phyloP scores from a whole-genome alignment of 2,329 filamentous ascomycete genomes.

The Herpotrichia juniperi region DNA sequence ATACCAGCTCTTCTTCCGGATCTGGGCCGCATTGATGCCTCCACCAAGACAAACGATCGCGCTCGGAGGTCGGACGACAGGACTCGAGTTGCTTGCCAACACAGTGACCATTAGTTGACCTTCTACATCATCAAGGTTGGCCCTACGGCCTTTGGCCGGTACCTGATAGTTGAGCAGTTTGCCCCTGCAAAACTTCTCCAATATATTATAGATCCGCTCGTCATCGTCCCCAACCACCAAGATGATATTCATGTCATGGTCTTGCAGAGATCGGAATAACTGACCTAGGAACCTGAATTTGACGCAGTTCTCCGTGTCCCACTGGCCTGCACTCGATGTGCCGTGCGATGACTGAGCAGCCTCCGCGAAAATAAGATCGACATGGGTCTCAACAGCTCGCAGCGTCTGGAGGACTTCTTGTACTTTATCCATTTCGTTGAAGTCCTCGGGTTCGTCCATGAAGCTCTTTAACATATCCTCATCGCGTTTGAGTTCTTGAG shows the following conservation, averaged over 20 bases:
- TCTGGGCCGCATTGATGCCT: constrained; percentile 26
- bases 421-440: constrained; percentile 20
- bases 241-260: constrained; percentile 33
- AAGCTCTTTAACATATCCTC: constrained; percentile 25
- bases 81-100: constrained; percentile 30
- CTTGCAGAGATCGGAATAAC: constrained; percentile 27
- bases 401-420: constrained; percentile 27
- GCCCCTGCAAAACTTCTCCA: constrained; percentile 23
- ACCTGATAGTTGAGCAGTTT: constrained; percentile 29
- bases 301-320: constrained; percentile 35
- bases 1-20: constrained; percentile 34
- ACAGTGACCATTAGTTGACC: constrained; percentile 42
- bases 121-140: constrained; percentile 11
- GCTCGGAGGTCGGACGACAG: constrained; percentile 35
- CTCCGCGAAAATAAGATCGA: constrained; percentile 37
- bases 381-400: constrained; percentile 35
- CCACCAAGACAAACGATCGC: constrained; percentile 51
- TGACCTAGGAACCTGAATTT: constrained; percentile 40
- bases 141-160: constrained; percentile 23
- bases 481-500: constrained; percentile 21
- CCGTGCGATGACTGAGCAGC: constrained; percentile 15
- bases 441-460: constrained; percentile 14
- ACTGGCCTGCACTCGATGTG: constrained; percentile 27
- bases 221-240: constrained; percentile 31
- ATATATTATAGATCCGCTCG: constrained; percentile 28